Evolutionary conservation across 148 eudicot genomes (phyloP).

Genomic region (Cornus controversa): DNA sequence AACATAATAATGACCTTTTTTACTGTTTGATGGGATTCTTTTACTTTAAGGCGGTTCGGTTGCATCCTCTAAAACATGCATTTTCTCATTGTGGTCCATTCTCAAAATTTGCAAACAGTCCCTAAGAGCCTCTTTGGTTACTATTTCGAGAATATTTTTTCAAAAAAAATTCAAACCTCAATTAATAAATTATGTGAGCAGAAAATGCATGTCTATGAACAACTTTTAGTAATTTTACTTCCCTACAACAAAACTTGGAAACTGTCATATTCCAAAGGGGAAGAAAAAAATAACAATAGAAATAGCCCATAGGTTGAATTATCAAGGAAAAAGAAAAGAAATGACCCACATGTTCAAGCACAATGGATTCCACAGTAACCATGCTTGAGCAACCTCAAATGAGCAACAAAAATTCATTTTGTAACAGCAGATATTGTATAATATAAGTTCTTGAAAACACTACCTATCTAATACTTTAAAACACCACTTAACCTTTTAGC

Average conservation of each 20-base stretch:
- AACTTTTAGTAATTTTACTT: background rate
- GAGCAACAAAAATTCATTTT: background rate
- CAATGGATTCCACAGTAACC: background rate
- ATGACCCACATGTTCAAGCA: background rate
- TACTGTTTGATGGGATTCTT: background rate
- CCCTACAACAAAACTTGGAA: no score
- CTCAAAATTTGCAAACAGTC: background rate
- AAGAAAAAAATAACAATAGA: background rate
- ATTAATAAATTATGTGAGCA: background rate
- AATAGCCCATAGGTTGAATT: background rate
- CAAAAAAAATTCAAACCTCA: background rate
- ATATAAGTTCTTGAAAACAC: background rate
- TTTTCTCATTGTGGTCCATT: background rate
- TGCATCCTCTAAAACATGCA: background rate
- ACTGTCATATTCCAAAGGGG: background rate
- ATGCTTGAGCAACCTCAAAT: background rate
- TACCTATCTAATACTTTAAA: background rate
- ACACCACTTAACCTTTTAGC: background rate
- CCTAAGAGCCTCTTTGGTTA: background rate
- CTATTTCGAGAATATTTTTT: background rate
- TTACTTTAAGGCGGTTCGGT: background rate
- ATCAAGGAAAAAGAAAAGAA: no score
- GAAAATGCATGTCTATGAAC: background rate
- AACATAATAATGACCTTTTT: no score
- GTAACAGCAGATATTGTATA: background rate